Percentiles rank a stretch among this genome's conserved stretches.
Conservation (phyloP, 768 basidiomycete genomes). For the Naganishia antarctica region DNA sequence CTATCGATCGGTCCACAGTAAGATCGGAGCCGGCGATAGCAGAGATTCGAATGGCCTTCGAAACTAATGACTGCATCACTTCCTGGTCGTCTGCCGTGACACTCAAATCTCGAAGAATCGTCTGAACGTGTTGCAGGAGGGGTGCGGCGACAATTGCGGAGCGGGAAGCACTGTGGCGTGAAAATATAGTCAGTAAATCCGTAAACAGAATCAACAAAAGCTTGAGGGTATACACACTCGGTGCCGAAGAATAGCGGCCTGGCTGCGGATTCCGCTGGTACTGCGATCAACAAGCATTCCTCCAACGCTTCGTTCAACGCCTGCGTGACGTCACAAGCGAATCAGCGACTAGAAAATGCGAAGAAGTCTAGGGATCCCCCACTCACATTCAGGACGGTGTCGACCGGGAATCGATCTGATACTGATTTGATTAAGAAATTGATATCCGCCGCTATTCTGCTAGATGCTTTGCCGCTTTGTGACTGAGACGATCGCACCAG, state of each 20-base stretch:
- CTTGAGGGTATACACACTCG: conserved; percentile 52
- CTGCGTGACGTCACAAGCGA: conserved; percentile 8
- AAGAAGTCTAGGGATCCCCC: conserved; percentile 51
- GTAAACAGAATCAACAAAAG: not conserved
- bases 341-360: conserved; percentile 34
- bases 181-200: not conserved
- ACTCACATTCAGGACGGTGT: conserved; percentile 3
- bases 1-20: not conserved
- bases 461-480: conserved; percentile 5
- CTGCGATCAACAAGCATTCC: not conserved
- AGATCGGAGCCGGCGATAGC: conserved; percentile 5
- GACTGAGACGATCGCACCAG: conserved; percentile 47
- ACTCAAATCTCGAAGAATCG: conserved; percentile 1
- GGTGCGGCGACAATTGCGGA: conserved; percentile 31
- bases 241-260: conserved; percentile 14
- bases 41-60: conserved; percentile 13
- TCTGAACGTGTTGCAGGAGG: conserved; percentile 32
- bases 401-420: conserved; percentile 13
- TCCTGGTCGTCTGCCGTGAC: conserved; percentile 7
- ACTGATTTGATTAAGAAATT: conserved; percentile 14
- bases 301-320: conserved; percentile 12
- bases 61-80: conserved; percentile 1
- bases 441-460: conserved; percentile 3
- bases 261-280: not conserved
- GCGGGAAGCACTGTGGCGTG: conserved; percentile 9